Percentiles rank a stretch among this genome's conserved stretches.
phyloP scores from a whole-genome alignment of 2,329 filamentous ascomycete genomes.

The Orbilia ellipsospora region DNA sequence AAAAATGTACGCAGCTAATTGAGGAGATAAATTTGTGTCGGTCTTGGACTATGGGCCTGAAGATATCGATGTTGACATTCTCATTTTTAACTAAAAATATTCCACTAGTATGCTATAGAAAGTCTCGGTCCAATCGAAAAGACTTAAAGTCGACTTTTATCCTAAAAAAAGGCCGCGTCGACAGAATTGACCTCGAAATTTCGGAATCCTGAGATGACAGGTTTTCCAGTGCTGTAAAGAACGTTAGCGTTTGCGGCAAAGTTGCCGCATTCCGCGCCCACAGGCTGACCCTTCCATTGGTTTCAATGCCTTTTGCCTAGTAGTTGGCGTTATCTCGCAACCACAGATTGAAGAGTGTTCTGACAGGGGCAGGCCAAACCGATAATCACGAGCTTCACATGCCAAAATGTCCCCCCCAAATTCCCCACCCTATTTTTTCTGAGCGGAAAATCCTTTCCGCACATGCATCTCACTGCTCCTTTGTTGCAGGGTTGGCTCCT shows the following conservation, averaged over 20 bases:
- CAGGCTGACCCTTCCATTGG: slow-evolving; percentile 21
- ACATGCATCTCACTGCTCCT: slow-evolving; percentile 40
- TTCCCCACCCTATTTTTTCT: slow-evolving; percentile 7
- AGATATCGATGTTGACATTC: too few relatives aligned
- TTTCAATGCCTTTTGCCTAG: slow-evolving; percentile 1
- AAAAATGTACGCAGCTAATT: too few relatives aligned
- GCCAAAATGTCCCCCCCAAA: slow-evolving; percentile 5
- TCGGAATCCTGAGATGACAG: too few relatives aligned
- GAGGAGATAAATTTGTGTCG: too few relatives aligned
- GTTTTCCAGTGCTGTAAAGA: too few relatives aligned
- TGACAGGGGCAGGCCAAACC: slow-evolving; percentile 11
- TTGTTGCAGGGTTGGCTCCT: slow-evolving; percentile 2
- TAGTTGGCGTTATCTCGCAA: slow-evolving; percentile 37
- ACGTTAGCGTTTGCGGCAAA: slow-evolving; percentile 44
- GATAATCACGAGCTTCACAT: slow-evolving; percentile 51
- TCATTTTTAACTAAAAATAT: too few relatives aligned
- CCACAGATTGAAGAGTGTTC: slow-evolving; percentile 19
- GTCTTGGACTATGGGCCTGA: too few relatives aligned
- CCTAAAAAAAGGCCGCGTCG: too few relatives aligned
- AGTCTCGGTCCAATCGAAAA: too few relatives aligned
- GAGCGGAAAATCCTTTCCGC: slow-evolving; percentile 31
- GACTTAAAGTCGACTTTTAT: too few relatives aligned
- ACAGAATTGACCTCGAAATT: too few relatives aligned
- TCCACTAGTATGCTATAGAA: too few relatives aligned
- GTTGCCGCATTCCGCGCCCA: slow-evolving; percentile 36